Evolutionary conservation across 108 stramenopile species (phyloP), one percentile per base, ranked within the genome.

Genomic region (Stephanodiscus minutulus): DNA sequence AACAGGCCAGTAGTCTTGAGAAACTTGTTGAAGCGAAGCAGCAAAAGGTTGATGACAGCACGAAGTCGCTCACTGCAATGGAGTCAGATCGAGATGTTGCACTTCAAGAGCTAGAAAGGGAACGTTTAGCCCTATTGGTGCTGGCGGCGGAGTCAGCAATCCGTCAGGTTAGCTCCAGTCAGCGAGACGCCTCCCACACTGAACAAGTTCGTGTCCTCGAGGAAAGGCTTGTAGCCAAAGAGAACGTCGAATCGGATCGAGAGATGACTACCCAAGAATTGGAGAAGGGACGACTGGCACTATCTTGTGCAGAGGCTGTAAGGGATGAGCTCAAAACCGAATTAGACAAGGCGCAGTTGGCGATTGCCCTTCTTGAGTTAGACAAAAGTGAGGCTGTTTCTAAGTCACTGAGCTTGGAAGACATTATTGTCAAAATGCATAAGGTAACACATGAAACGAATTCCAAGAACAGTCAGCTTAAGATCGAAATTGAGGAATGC

Each of bases 51-150:
- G 13, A 11, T 17, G 63, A 49, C 25, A 41, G 36, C 33, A 11
- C 35, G 35, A 58, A 54, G 36, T 35, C 39, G 22, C 53, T 64
- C 3, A 22, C n/a, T 31, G 3, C 2, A 1, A 20, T 28, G 3
- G 63, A 64, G 21, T 47, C 63, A 28, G 63, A 64, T 2, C 63
- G 63, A 49, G 63, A 64, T 20, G 20, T 21, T 64, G 22, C 15
- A 20, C 63, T 29, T 28, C 11, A 47, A 25, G 63, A 60, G 29
- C 18, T 31, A 13, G 59, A 29, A 28, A 60, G 29, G 35, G 25
- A 60, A 37, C 24, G 8, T 1, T 25, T 37, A 11, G 36, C 35
- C 20, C 29, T 18, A 28, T 7, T 28, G 8, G 59, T 20, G 5
- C 0, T 28, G 24, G 59, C n/a, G 35, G n/a, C 35, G 29, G 18